phyloP scores from a whole-genome alignment of 352 stramenopile species.

The Globisporangium carolinianum region DNA sequence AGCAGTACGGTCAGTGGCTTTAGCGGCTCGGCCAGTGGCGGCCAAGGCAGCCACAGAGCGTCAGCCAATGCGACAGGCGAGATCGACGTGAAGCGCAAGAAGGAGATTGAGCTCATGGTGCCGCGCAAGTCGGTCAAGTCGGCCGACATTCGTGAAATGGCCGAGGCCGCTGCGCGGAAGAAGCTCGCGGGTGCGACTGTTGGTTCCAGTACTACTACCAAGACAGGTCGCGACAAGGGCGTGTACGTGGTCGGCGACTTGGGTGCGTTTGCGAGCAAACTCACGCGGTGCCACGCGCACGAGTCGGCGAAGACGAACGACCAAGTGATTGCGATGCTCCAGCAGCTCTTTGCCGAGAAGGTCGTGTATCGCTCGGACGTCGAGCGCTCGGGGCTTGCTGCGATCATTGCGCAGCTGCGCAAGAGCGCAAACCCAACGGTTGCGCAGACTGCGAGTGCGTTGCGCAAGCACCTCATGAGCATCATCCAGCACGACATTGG shows the following conservation, averaged over 20 bases:
- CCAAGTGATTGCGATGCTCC: constrained; percentile 67
- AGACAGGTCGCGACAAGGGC: constrained; percentile 53
- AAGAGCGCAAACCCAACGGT: constrained; percentile 70
- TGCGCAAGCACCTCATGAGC: constrained; percentile 75
- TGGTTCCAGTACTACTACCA: constrained; percentile 16
- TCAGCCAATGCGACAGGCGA: constrained; percentile 16
- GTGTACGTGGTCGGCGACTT: constrained; percentile 66
- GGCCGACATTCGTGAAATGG: constrained; percentile 66
- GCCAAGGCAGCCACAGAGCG: too few relatives aligned
- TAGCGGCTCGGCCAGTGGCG: too few relatives aligned
- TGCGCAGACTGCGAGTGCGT: constrained; percentile 54
- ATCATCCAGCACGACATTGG: constrained; percentile 48
- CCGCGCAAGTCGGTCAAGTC: constrained; percentile 75
- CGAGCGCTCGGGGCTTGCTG: constrained; percentile 57
- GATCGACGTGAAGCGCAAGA: constrained; percentile 72
- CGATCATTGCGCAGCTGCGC: constrained; percentile 54
- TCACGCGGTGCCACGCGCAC: constrained; percentile 48
- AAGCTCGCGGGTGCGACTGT: constrained; percentile 18
- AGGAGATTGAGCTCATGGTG: constrained; percentile 73
- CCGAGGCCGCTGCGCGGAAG: constrained; percentile 59
- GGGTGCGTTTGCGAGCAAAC: constrained; percentile 43
- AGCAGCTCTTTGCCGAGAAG: constrained; percentile 62
- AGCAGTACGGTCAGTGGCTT: too few relatives aligned
- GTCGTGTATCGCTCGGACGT: constrained; percentile 63
- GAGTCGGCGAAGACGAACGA: constrained; percentile 77